phyloP scores from a whole-genome alignment of 1,284 basidiomycete genomes.

The Melampsora larici-populina region DNA sequence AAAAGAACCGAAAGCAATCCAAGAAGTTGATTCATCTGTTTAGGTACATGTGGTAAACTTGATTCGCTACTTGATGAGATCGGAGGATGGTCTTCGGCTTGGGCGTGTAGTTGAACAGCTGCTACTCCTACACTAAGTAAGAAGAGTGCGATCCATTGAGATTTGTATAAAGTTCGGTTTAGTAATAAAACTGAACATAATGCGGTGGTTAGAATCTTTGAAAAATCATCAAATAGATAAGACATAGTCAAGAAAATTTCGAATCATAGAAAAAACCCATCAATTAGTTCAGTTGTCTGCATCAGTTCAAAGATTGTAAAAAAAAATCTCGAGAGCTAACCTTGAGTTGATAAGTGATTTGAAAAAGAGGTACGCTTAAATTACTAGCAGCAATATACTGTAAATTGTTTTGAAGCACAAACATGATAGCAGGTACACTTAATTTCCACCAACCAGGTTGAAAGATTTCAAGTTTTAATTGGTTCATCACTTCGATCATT shows the following conservation, averaged over 20 bases:
- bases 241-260: neutral
- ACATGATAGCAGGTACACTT: slow-evolving; percentile 52
- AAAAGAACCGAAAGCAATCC: slow-evolving; percentile 53
- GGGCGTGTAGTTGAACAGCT: slow-evolving; percentile 52
- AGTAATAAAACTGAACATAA: slow-evolving; percentile 54
- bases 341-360: slow-evolving; percentile 55
- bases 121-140: slow-evolving; percentile 53
- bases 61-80: neutral
- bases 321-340: slow-evolving; percentile 42
- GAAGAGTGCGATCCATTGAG: slow-evolving; percentile 54
- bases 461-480: slow-evolving; percentile 42
- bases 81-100: neutral
- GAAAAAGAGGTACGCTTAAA: slow-evolving; percentile 54
- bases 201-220: slow-evolving; percentile 54
- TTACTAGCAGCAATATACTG: slow-evolving; percentile 54
- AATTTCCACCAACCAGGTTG: slow-evolving; percentile 47
- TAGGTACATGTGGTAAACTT: neutral
- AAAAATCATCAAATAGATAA: neutral
- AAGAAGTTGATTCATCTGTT: slow-evolving; percentile 50
- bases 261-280: too few relatives aligned
- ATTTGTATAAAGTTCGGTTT: slow-evolving; percentile 50
- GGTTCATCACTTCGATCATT: neutral
- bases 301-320: neutral
- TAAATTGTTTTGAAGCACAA: slow-evolving; percentile 53
- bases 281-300: neutral